These are phyloP conservation scores for Cornus florida DNA, from an alignment of 148 eudicot species.

Conservation along the genomic window DNA sequence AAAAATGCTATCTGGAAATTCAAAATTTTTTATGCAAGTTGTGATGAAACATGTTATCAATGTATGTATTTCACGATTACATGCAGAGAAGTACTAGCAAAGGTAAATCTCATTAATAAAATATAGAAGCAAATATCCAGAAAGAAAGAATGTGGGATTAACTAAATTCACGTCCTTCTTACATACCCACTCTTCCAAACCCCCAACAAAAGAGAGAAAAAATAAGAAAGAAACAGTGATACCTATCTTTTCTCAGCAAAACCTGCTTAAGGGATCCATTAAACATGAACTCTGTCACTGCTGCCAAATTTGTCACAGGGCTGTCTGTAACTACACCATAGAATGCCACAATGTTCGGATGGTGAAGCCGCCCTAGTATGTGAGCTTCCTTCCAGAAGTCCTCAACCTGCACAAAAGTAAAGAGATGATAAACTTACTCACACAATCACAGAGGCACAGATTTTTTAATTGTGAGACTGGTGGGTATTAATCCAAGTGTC, in stretches of 20 bases:
- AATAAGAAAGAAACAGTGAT: neutral
- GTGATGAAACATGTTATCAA: neutral
- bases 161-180: neutral
- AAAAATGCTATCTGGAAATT: too few relatives aligned
- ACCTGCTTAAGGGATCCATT: slow-evolving; percentile 52
- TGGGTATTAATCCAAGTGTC: neutral
- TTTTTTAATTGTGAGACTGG: neutral
- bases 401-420: slow-evolving; percentile 24
- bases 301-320: slow-evolving; percentile 35
- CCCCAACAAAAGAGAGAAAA: too few relatives aligned
- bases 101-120: neutral
- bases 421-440: too few relatives aligned
- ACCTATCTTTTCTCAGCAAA: slow-evolving; percentile 43
- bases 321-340: slow-evolving; percentile 49
- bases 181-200: neutral
- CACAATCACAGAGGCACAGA: neutral
- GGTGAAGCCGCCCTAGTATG: slow-evolving; percentile 42
- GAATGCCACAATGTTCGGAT: slow-evolving; percentile 44
- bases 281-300: slow-evolving; percentile 47
- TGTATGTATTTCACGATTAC: neutral
- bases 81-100: neutral
- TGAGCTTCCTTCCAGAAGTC: slow-evolving; percentile 58
- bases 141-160: neutral
- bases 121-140: neutral
- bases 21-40: neutral